Conservation (phyloP, 257 asterid species). For the Pogostemon cablin region DNA sequence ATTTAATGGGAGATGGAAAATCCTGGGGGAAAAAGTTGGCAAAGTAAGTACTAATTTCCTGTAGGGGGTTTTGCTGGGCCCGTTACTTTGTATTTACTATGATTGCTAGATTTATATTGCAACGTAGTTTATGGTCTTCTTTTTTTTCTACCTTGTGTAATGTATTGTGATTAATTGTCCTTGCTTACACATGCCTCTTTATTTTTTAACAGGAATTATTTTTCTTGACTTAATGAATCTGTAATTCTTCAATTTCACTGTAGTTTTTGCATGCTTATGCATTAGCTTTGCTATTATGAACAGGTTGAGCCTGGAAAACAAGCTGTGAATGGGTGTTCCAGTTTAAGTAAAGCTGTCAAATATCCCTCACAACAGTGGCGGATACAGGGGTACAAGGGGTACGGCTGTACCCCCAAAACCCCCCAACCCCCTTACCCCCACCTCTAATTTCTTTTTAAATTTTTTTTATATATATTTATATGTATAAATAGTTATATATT, state of each 20-base stretch:
- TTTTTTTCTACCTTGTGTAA: not conserved
- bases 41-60: conserved; percentile 40
- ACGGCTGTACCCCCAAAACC: too few species aligned
- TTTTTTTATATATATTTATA: too few species aligned
- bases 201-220: not conserved
- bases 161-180: not conserved
- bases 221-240: not conserved
- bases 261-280: conserved; percentile 11
- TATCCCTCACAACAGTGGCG: conserved; percentile 33
- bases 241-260: conserved; percentile 8
- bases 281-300: conserved; percentile 29
- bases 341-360: conserved; percentile 35
- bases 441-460: too few species aligned
- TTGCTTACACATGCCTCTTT: not conserved
- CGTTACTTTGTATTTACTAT: not conserved
- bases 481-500: too few species aligned
- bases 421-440: too few species aligned
- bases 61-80: not conserved
- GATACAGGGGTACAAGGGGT: too few species aligned
- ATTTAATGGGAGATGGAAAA: conserved; percentile 63
- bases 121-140: not conserved
- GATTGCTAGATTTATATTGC: not conserved
- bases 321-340: conserved; percentile 33
- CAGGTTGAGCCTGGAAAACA: conserved; percentile 49
- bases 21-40: conserved; percentile 40